Evolutionary conservation across 352 stramenopile species (phyloP).

Genomic region (Phytophthora vignae): DNA sequence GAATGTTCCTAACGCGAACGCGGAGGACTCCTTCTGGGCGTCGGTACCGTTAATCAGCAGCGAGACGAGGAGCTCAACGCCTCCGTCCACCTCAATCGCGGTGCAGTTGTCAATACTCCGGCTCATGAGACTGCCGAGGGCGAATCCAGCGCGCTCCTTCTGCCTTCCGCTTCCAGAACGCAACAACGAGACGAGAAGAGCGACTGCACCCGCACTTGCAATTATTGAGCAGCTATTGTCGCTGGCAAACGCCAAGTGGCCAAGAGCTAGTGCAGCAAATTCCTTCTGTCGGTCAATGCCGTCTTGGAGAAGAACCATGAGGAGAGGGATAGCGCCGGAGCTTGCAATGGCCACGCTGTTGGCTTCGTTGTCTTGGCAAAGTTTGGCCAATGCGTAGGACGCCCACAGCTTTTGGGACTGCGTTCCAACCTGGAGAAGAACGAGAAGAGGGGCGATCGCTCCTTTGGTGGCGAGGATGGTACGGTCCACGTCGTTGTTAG

Average conservation of each 20-base stretch:
- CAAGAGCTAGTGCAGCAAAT: neutral
- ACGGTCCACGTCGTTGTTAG: slow-evolving; percentile 2
- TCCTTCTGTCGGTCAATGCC: neutral
- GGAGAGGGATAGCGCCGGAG: neutral
- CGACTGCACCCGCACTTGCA: neutral
- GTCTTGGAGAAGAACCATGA: neutral
- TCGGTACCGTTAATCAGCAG: neutral
- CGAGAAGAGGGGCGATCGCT: slow-evolving; percentile 1
- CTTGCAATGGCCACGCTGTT: neutral
- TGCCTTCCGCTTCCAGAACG: neutral
- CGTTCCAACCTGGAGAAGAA: slow-evolving; percentile 9
- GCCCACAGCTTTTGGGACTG: slow-evolving; percentile 8
- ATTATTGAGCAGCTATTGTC: neutral
- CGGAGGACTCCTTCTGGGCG: neutral
- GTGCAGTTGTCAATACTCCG: slow-evolving; percentile 7
- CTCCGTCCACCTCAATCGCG: slow-evolving; percentile 1
- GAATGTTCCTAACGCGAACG: slow-evolving; percentile 5
- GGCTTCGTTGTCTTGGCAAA: slow-evolving; percentile 1
- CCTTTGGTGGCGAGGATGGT: neutral
- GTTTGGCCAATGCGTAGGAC: neutral
- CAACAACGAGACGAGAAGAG: neutral
- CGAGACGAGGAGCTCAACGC: slow-evolving; percentile 3
- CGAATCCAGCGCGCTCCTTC: slow-evolving; percentile 8
- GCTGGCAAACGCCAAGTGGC: neutral
- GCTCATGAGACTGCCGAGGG: neutral